Evolutionary conservation across 2,329 filamentous ascomycete species (phyloP).

Genomic region (Aspergillus thermomutatus): DNA sequence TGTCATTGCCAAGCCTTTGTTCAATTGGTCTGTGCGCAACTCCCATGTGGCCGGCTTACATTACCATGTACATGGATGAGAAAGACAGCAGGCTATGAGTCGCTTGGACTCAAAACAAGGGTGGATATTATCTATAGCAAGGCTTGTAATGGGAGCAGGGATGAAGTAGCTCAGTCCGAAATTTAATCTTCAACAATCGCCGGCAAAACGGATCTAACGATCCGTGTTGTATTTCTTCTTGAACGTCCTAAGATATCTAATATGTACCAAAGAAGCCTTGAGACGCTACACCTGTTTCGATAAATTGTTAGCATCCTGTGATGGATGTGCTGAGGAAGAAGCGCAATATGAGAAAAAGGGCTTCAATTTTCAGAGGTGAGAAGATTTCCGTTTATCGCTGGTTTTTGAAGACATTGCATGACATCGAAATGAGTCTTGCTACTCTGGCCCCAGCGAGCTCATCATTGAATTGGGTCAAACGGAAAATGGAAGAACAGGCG

Average conservation of each 20-base stretch:
- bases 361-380: conserved; percentile 56
- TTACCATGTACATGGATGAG: background rate
- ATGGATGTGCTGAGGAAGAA: background rate
- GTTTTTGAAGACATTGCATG: conserved; percentile 56
- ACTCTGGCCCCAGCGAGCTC: conserved; percentile 54
- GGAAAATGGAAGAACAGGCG: background rate
- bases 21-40: conserved; percentile 1
- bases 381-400: conserved; percentile 62
- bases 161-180: background rate
- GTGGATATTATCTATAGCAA: background rate
- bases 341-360: conserved; percentile 2
- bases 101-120: background rate
- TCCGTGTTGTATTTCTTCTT: background rate
- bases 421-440: conserved; percentile 37
- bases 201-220: background rate
- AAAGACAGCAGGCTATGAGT: background rate
- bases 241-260: background rate
- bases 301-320: background rate
- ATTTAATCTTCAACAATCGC: background rate
- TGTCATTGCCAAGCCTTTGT: conserved; percentile 5
- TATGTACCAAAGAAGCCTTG: background rate
- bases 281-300: background rate
- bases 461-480: conserved; percentile 34
- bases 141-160: background rate
- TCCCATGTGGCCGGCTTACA: background rate